A percentile compares a stretch with the other conserved stretches of the same genome.
These are phyloP conservation scores for Nakazawaea molendinolei DNA, from an alignment of 805 yeast genomes.

Conservation along the genomic window DNA sequence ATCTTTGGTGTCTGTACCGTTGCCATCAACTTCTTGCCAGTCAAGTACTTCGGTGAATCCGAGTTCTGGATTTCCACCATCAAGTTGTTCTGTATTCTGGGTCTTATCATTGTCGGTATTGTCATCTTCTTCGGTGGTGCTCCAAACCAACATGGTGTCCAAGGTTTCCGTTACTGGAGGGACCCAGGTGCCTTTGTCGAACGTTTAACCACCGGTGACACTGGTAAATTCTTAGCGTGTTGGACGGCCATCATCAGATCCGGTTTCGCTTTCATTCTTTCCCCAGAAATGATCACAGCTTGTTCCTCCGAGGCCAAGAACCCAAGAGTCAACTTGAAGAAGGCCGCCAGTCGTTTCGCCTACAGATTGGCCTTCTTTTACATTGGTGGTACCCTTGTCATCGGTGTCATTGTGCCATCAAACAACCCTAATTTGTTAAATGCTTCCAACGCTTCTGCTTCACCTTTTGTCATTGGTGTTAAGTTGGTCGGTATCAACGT, in stretches of 20 bases:
- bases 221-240: slow-evolving; percentile 51
- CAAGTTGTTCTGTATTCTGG: slow-evolving; percentile 54
- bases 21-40: slow-evolving; percentile 41
- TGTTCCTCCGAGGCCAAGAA: slow-evolving; percentile 54
- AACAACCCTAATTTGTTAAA: slow-evolving; percentile 15
- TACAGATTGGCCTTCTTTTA: slow-evolving; percentile 48
- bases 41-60: slow-evolving; percentile 55
- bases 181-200: slow-evolving; percentile 53
- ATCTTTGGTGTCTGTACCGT: slow-evolving; percentile 38
- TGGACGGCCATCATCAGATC: slow-evolving; percentile 51
- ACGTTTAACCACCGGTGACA: slow-evolving; percentile 43
- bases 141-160: slow-evolving; percentile 31
- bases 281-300: slow-evolving; percentile 46
- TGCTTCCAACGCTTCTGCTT: slow-evolving; percentile 47
- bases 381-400: slow-evolving; percentile 41
- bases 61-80: slow-evolving; percentile 60
- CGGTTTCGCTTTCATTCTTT: slow-evolving; percentile 57
- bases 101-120: slow-evolving; percentile 48
- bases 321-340: slow-evolving; percentile 51
- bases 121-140: slow-evolving; percentile 39
- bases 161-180: slow-evolving; percentile 46
- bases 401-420: slow-evolving; percentile 53
- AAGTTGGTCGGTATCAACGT: slow-evolving; percentile 41
- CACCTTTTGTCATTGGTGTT: slow-evolving; percentile 67
- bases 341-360: slow-evolving; percentile 48